Evolutionary conservation across 148 eudicot species (phyloP), one percentile per base, ranked within the genome.

Genomic region (Chenopodium berlandieri): DNA sequence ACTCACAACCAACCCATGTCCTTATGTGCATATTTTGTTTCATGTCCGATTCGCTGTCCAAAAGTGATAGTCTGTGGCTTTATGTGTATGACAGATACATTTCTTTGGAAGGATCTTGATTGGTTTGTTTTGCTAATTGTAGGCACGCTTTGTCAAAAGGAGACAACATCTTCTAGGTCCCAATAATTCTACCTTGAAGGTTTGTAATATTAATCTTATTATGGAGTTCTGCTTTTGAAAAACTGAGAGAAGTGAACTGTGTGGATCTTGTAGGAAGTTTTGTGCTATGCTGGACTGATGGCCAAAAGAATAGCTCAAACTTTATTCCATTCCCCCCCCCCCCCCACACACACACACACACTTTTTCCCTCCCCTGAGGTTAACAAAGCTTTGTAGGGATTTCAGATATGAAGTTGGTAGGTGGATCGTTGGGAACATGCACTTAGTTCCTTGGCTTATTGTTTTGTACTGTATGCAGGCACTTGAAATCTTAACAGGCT

Each of bases 131-230:
- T 67, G 70, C 78, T 83, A 40, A 81, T 74, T 86, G 81, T 91
- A 96, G 99, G 99, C 93, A 63, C 92, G 95, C 22, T 96, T 94
- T 88, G 98, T 96, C 62, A 94, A 96, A 84, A 87, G 98, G 82
- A 88, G 99, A 67, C 99, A 96, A 46, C 97, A 89, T 86, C 94
- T 96, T 46, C 88, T 96, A 75, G 99, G 99, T 56, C 94, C 98
- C 32, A 94, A 92, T 88, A 92, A 94, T 81, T 91, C 97, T 71
- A 96, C 97, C 74, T 85, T 94, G 40, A 96, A 92, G 98, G 99
- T 94, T 13, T 63, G 92, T 89, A 50, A 40, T 75, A 63, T 60
- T 71, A 30, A 82, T 68, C 37, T 46, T 23, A 58, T 40, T 40
- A 40, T 40, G 44, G 44, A 40, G 44, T 56, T 2, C 62, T 16